phyloP scores from a whole-genome alignment of 1,139 yeast species.

The Lodderomyces pseudojiufengensis region DNA sequence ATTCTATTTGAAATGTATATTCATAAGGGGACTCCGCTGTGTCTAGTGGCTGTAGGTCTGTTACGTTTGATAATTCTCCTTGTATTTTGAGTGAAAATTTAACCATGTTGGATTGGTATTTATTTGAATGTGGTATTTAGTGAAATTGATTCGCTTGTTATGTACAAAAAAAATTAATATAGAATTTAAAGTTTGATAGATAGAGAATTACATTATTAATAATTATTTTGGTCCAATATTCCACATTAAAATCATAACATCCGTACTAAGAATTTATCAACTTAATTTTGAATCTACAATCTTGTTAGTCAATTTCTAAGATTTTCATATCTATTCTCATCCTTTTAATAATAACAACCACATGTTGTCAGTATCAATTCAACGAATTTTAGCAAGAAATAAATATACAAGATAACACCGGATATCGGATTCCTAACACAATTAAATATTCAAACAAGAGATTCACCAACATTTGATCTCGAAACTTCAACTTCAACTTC shows the following conservation, averaged over 20 bases:
- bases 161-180: neutral
- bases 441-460: neutral
- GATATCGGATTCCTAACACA: neutral
- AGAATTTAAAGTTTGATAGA: too few species aligned
- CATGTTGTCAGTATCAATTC: neutral
- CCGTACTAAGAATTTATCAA: too few species aligned
- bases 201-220: too few species aligned
- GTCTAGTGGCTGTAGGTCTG: conserved; percentile 64
- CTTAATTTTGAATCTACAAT: too few species aligned
- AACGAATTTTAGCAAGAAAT: neutral
- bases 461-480: neutral
- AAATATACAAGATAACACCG: neutral
- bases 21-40: conserved; percentile 61
- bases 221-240: too few species aligned
- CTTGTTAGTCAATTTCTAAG: neutral
- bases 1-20: conserved; percentile 67
- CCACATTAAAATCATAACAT: too few species aligned
- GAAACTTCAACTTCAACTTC: neutral
- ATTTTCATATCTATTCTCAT: neutral
- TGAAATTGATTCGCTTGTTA: neutral
- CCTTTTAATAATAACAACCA: neutral
- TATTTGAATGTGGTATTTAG: neutral
- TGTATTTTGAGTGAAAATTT: conserved; percentile 46
- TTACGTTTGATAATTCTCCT: conserved; percentile 63
- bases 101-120: conserved; percentile 24